Evolutionary conservation across 2,329 filamentous ascomycete genomes (phyloP).

Genomic region (Calonectria honghensis): DNA sequence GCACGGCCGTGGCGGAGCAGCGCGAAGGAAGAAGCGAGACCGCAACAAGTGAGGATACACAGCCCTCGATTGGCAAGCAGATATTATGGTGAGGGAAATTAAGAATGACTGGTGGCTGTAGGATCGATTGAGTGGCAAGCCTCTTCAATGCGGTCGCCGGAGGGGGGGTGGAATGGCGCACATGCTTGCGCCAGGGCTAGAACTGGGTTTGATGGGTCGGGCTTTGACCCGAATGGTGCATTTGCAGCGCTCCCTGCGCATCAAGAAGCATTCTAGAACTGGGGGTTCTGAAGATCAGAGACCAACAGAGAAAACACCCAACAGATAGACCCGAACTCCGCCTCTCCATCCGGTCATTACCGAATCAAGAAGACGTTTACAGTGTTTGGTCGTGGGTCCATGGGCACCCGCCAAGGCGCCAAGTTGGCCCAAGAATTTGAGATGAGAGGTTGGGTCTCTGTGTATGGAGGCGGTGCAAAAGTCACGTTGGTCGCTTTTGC

Average conservation of each 20-base stretch:
- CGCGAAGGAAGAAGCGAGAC: constrained; percentile 15
- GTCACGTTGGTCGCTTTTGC: constrained; percentile 35
- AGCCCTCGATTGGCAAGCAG: constrained; percentile 17
- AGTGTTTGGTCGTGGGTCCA: constrained; percentile 3
- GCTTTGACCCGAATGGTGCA: constrained; percentile 26
- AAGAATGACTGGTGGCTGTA: not conserved
- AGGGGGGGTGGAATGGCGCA: constrained; percentile 12
- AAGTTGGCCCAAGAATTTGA: not conserved
- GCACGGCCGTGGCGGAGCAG: constrained; percentile 27
- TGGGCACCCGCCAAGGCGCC: constrained; percentile 13
- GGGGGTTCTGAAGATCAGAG: not conserved
- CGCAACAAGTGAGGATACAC: not conserved
- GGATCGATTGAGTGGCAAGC: constrained; percentile 20
- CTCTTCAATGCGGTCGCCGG: not conserved
- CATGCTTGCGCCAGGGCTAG: constrained; percentile 4
- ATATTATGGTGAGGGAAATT: not conserved
- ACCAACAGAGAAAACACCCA: not conserved
- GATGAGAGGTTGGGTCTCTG: constrained; percentile 26
- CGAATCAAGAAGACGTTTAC: constrained; percentile 1
- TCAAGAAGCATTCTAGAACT: constrained; percentile 35
- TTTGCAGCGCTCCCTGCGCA: constrained; percentile 8
- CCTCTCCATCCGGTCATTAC: constrained; percentile 23
- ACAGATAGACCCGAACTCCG: not conserved
- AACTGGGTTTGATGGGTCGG: constrained; percentile 9
- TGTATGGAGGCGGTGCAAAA: constrained; percentile 36